phyloP scores from a whole-genome alignment of 345 rosid species.

The Brassica juncea region DNA sequence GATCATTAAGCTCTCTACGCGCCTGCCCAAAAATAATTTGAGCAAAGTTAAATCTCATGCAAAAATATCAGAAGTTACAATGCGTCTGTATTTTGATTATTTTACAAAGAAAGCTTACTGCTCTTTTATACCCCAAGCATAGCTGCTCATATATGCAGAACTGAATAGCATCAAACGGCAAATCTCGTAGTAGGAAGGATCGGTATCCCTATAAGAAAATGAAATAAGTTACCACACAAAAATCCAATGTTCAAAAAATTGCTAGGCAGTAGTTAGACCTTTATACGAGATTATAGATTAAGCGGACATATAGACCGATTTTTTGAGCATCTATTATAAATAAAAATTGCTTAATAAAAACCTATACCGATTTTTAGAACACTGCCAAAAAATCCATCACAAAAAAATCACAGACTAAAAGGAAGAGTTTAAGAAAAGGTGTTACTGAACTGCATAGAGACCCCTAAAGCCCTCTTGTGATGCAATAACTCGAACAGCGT shows the following conservation, averaged over 20 bases:
- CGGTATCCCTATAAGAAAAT: conserved; percentile 69
- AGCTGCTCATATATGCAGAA: conserved; percentile 97
- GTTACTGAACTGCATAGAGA: conserved; percentile 70
- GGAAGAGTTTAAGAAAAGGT: conserved; percentile 2
- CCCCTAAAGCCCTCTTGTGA: conserved; percentile 83
- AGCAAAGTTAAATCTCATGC: conserved; percentile 1
- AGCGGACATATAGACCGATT: no score
- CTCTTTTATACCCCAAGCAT: conserved; percentile 77
- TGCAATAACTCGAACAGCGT: conserved; percentile 75
- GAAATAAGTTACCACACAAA: conserved; percentile 14
- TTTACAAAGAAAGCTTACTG: conserved; percentile 51
- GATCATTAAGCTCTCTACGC: conserved; percentile 77
- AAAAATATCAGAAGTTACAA: neutral
- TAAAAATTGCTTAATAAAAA: no score
- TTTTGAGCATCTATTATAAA: no score
- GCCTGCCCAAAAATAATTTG: conserved; percentile 52
- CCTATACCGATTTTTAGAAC: no score
- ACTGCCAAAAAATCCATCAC: no score
- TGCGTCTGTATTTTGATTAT: neutral
- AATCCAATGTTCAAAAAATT: no score
- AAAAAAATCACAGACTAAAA: neutral
- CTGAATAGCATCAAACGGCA: conserved; percentile 96
- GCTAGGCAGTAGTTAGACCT: no score
- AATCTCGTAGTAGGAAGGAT: conserved; percentile 82
- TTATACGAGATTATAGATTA: no score